A percentile compares a stretch with the other conserved stretches of the same genome.
Conservation (phyloP, 495 filamentous ascomycete genomes). For the Durotheca rogersii region DNA sequence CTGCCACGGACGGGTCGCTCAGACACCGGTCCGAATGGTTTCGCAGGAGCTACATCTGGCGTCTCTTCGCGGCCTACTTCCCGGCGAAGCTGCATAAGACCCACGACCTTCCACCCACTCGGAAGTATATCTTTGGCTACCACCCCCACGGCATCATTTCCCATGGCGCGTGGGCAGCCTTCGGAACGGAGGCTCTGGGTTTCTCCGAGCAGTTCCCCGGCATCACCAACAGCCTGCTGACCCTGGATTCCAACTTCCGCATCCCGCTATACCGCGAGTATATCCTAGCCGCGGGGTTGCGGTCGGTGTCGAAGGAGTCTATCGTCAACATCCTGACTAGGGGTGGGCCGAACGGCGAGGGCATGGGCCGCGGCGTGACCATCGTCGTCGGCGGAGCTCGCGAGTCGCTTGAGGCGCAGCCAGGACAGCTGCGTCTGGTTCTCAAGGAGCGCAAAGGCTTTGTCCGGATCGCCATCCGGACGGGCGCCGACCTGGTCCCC, state of each 20-base stretch:
- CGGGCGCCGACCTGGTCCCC: slow-evolving; percentile 87
- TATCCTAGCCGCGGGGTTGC: slow-evolving; percentile 78
- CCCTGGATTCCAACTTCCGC: slow-evolving; percentile 90
- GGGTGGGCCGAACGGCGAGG: slow-evolving; percentile 74
- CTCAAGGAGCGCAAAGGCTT: slow-evolving; percentile 86
- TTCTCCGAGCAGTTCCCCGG: slow-evolving; percentile 90
- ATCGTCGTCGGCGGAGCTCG: slow-evolving; percentile 92
- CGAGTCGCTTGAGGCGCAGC: slow-evolving; percentile 85
- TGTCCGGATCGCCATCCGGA: slow-evolving; percentile 86
- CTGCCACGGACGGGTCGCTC: slow-evolving; percentile 70
- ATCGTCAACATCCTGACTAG: slow-evolving; percentile 81
- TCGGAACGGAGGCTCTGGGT: slow-evolving; percentile 86
- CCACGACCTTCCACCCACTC: slow-evolving; percentile 69
- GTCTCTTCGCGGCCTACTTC: slow-evolving; percentile 88
- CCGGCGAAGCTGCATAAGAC: slow-evolving; percentile 85
- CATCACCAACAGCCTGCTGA: slow-evolving; percentile 91
- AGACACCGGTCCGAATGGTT: slow-evolving; percentile 70
- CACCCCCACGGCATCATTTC: slow-evolving; percentile 97
- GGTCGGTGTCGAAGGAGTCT: slow-evolving; percentile 84
- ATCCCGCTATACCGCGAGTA: slow-evolving; percentile 95
- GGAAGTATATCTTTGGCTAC: slow-evolving; percentile 98
- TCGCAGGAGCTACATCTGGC: slow-evolving; percentile 77
- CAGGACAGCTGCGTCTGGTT: slow-evolving; percentile 70
- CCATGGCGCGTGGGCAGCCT: slow-evolving; percentile 90
- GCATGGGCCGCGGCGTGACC: slow-evolving; percentile 95